Conservation (phyloP, 2,329 filamentous ascomycete species). For the Drechslerella dactyloides region DNA sequence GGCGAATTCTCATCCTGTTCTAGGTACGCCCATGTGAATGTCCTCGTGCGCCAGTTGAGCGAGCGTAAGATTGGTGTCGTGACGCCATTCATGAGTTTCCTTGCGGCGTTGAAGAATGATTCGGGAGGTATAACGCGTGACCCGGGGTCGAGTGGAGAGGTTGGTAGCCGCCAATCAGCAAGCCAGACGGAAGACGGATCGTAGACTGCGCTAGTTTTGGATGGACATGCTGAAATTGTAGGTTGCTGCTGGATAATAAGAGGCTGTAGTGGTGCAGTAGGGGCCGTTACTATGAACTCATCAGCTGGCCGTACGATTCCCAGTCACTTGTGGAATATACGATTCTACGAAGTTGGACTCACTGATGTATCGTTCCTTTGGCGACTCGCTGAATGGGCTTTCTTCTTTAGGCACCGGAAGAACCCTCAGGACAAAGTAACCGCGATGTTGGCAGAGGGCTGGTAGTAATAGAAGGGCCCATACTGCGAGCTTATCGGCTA, state of each 20-base stretch:
- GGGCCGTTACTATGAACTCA: slow-evolving; percentile 16
- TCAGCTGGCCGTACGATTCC: background rate
- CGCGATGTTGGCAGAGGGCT: slow-evolving; percentile 23
- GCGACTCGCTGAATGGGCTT: slow-evolving; percentile 10
- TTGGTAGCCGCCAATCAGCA: slow-evolving; percentile 33
- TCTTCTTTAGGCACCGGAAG: slow-evolving; percentile 14
- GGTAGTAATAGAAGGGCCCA: background rate
- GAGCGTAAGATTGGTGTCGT: slow-evolving; percentile 27
- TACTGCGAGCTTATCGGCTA: background rate
- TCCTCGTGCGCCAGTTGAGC: slow-evolving; percentile 10
- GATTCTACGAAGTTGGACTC: background rate
- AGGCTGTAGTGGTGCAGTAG: slow-evolving; percentile 2
- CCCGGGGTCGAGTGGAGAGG: slow-evolving; percentile 10
- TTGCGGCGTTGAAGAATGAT: slow-evolving; percentile 22
- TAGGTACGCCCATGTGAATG: slow-evolving; percentile 32
- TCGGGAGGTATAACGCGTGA: slow-evolving; percentile 7
- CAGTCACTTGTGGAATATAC: background rate
- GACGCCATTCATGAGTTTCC: slow-evolving; percentile 17
- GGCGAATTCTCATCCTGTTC: background rate
- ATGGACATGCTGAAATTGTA: background rate
- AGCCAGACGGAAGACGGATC: slow-evolving; percentile 33
- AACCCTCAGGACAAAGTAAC: slow-evolving; percentile 33
- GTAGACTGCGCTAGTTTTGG: slow-evolving; percentile 27
- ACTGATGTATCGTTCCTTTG: slow-evolving; percentile 15
- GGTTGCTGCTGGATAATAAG: slow-evolving; percentile 7